These are phyloP conservation scores for Penicillium bialowiezense DNA, from an alignment of 495 filamentous ascomycete genomes.

Conservation along the genomic window DNA sequence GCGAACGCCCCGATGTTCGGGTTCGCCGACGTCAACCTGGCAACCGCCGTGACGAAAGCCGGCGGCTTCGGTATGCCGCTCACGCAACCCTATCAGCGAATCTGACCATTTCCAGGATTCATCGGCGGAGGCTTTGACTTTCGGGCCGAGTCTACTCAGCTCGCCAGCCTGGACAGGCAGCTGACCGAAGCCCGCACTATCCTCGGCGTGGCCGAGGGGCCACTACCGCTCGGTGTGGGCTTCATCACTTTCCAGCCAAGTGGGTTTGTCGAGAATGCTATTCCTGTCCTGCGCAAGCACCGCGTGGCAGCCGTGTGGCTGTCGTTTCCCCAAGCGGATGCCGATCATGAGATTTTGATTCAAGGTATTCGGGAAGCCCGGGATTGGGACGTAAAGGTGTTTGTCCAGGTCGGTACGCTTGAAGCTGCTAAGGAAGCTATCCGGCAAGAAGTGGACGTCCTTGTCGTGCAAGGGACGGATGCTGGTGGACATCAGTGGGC, in stretches of 20 bases:
- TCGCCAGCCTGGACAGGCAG: slow-evolving; percentile 67
- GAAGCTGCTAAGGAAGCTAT: slow-evolving; percentile 65
- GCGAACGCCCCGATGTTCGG: slow-evolving; percentile 69
- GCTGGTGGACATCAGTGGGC: slow-evolving; percentile 68
- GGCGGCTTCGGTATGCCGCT: slow-evolving; percentile 62
- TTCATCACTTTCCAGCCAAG: slow-evolving; percentile 49
- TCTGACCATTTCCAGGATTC: slow-evolving; percentile 23
- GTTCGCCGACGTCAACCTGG: slow-evolving; percentile 61
- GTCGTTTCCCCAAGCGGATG: slow-evolving; percentile 51
- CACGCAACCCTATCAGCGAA: not conserved
- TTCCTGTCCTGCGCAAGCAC: slow-evolving; percentile 39
- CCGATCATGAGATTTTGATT: slow-evolving; percentile 37
- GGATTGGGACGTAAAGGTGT: slow-evolving; percentile 58
- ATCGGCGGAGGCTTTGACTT: slow-evolving; percentile 73
- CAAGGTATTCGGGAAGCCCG: slow-evolving; percentile 31
- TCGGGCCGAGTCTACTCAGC: slow-evolving; percentile 59
- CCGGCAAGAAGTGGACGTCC: slow-evolving; percentile 65
- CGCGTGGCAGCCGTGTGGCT: slow-evolving; percentile 65
- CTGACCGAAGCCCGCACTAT: slow-evolving; percentile 61
- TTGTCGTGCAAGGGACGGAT: slow-evolving; percentile 69
- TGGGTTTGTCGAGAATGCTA: slow-evolving; percentile 31
- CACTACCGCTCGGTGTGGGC: slow-evolving; percentile 59
- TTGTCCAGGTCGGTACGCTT: slow-evolving; percentile 69
- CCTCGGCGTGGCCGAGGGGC: slow-evolving; percentile 54
- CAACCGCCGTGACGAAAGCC: slow-evolving; percentile 71